phyloP scores from a whole-genome alignment of 192 early-diverging fungal species.

The Backusella macrospora region DNA sequence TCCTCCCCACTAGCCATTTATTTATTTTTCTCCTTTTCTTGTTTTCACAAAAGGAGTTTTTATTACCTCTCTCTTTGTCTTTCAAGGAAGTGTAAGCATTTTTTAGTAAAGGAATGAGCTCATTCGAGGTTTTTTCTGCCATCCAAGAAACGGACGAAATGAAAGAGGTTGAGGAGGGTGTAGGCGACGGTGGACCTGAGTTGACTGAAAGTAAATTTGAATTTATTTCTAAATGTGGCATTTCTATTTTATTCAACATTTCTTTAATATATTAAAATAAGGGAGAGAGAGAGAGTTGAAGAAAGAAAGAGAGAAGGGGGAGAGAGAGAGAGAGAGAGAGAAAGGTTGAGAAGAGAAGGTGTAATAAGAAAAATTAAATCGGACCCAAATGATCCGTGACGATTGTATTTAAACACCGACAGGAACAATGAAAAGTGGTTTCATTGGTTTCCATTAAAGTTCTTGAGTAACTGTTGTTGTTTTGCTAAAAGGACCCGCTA shows the following conservation, averaged over 20 bases:
- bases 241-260: slow-evolving; percentile 10
- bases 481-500: background rate
- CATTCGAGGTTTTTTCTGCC: slow-evolving; percentile 44
- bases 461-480: background rate
- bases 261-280: too few species aligned
- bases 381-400: slow-evolving; percentile 1
- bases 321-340: slow-evolving; percentile 1
- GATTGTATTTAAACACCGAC: background rate
- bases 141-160: slow-evolving; percentile 45
- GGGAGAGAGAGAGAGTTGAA: background rate
- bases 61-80: slow-evolving; percentile 46
- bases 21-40: background rate
- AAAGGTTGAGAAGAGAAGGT: background rate
- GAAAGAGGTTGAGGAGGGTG: slow-evolving; percentile 36
- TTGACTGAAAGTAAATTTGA: slow-evolving; percentile 6
- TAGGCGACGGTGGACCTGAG: slow-evolving; percentile 36
- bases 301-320: background rate
- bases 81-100: slow-evolving; percentile 42
- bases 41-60: background rate
- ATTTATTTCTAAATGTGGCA: slow-evolving; percentile 5
- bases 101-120: slow-evolving; percentile 45
- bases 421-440: background rate
- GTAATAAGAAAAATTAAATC: background rate
- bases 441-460: slow-evolving; percentile 8
- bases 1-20: background rate